These are phyloP conservation scores for Ophiostoma tasmaniense DNA, from an alignment of 2,329 filamentous ascomycete genomes.

Conservation along the genomic window DNA sequence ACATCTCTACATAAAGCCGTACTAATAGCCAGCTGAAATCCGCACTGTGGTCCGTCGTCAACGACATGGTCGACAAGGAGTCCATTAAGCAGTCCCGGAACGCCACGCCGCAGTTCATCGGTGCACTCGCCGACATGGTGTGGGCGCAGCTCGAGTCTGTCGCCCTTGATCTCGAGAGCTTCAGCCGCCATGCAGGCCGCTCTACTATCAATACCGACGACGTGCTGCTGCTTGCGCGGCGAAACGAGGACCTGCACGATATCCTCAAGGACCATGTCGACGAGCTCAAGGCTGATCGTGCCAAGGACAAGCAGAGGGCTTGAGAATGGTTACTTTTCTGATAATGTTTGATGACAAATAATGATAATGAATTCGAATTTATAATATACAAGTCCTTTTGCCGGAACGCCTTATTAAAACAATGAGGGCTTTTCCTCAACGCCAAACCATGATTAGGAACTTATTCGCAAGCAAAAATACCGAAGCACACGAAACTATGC, in stretches of 20 bases:
- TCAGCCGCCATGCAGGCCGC: conserved; percentile 68
- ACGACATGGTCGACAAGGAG: conserved; percentile 83
- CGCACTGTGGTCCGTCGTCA: conserved; percentile 74
- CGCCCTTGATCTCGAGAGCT: conserved; percentile 47
- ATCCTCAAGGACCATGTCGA: conserved; percentile 66
- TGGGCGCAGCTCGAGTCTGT: conserved; percentile 72
- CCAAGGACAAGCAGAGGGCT: conserved; percentile 27
- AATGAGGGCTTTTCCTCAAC: neutral
- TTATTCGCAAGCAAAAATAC: neutral
- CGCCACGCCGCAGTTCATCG: conserved; percentile 86
- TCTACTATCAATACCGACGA: conserved; percentile 76
- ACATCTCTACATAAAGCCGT: too few species aligned
- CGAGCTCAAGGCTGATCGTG: conserved; percentile 39
- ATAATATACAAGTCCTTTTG: neutral
- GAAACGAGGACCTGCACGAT: conserved; percentile 75
- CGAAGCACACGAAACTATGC: neutral
- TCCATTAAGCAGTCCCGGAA: conserved; percentile 65
- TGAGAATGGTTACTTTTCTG: neutral
- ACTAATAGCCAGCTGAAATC: conserved; percentile 55
- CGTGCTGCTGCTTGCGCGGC: conserved; percentile 74
- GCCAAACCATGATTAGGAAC: neutral
- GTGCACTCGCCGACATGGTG: conserved; percentile 74
- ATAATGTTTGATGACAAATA: neutral
- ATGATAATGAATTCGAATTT: neutral
- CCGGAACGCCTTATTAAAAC: neutral